Conservation (phyloP, 768 basidiomycete genomes). For the Mycena belliarum region DNA sequence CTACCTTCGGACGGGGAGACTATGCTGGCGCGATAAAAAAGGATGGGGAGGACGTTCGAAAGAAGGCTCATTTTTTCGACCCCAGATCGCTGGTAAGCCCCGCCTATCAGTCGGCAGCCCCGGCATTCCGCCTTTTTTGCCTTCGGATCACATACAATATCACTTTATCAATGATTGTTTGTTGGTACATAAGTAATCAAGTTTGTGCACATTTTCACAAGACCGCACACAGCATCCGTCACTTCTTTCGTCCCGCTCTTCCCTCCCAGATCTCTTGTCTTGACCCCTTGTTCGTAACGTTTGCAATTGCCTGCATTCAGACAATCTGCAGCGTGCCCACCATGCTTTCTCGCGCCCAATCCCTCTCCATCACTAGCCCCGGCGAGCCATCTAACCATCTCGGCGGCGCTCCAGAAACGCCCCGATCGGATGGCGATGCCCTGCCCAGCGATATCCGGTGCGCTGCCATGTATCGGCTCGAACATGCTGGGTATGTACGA, state of each 20-base stretch:
- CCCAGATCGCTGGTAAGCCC: too few relatives aligned
- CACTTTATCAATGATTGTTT: too few relatives aligned
- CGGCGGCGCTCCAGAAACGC: slow-evolving; percentile 56
- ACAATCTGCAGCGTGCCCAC: slow-evolving; percentile 38
- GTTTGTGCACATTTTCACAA: too few relatives aligned
- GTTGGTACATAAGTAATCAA: too few relatives aligned
- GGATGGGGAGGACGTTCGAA: too few relatives aligned
- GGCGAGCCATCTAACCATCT: slow-evolving; percentile 48
- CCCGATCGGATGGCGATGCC: slow-evolving; percentile 54
- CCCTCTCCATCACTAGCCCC: slow-evolving; percentile 16
- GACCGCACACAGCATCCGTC: slow-evolving; percentile 68
- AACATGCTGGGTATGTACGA: slow-evolving; percentile 46
- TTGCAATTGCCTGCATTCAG: slow-evolving; percentile 45
- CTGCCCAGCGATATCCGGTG: slow-evolving; percentile 57
- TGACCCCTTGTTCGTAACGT: slow-evolving; percentile 36
- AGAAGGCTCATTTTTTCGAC: too few relatives aligned
- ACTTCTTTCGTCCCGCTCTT: slow-evolving; percentile 57
- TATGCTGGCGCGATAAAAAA: too few relatives aligned
- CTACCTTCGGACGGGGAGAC: too few relatives aligned
- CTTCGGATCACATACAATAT: too few relatives aligned
- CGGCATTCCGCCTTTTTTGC: too few relatives aligned
- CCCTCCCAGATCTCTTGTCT: slow-evolving; percentile 73
- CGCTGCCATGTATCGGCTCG: slow-evolving; percentile 59
- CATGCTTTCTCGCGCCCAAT: slow-evolving; percentile 32
- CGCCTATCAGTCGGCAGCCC: too few relatives aligned